Base-by-base conservation (phyloP, 352 stramenopile species). In the Pythium grandisporangium region DNA sequence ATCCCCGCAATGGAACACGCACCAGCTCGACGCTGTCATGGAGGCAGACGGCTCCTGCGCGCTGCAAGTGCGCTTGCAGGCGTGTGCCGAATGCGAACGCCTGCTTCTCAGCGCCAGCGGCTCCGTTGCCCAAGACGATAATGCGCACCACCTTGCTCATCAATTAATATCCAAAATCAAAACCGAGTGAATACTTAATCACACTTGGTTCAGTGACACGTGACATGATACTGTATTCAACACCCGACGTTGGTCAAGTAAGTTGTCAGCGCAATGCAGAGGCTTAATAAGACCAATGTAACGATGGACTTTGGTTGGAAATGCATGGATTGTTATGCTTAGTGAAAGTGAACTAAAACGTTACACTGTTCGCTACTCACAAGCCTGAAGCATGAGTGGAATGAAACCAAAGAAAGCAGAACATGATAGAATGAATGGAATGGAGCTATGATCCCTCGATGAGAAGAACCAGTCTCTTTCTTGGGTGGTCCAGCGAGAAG, bases 61-160 rank as follows among this genome's bases (percentile, higher is more conserved):
- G 35, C 45, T 48, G 3, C 4, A 55, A 16, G n/a, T 51, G 53
- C 21, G 5, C 7, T 0, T 19, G 40, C 7, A 89, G 37, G 11
- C 70, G 65, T 4, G 45, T n/a, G 14, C 52, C 65, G 4, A 87
- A 53, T 41, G 73, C 66, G 11, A 87, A 37, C 24, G 64, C 76
- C 49, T 90, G 76, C 58, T 90, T 90, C 61, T 90, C 73, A 5
- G 76, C 76, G 11, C 76, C 76, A 10, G 71, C 66, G 4, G 73
- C 71, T 26, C 68, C 76, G 51, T 90, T 90, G 37, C 69, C 65
- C 7, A 90, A 61, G 58, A 82, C 73, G 32, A 85, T 16, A 41
- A 90, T 47, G 25, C 63, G 54, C 37, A 73, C 43, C 6, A 35
- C 23, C 33, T n/a, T n/a, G n/a, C n/a, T n/a, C n/a, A n/a, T n/a